These are phyloP conservation scores for Fonsecaea multimorphosa DNA, from an alignment of 2,329 filamentous ascomycete species.

Conservation along the genomic window DNA sequence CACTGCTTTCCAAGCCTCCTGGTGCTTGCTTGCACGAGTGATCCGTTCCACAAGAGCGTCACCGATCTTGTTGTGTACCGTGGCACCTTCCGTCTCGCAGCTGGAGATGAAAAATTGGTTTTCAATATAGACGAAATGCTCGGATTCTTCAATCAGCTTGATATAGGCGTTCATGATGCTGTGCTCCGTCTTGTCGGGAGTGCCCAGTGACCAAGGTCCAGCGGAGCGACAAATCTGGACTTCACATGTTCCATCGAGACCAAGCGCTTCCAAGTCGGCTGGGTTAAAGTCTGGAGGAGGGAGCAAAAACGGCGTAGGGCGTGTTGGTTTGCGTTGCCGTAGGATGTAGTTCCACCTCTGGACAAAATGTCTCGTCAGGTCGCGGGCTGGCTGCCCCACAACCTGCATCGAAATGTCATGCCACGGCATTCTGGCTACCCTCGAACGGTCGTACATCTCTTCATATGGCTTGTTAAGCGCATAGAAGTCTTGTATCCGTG, in stretches of 20 bases:
- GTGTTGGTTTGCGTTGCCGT: conserved; percentile 87
- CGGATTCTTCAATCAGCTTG: conserved; percentile 91
- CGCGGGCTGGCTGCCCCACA: conserved; percentile 91
- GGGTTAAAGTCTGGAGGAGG: conserved; percentile 90
- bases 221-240: conserved; percentile 94
- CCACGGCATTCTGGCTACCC: conserved; percentile 95
- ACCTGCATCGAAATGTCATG: conserved; percentile 98
- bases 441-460: conserved; percentile 95
- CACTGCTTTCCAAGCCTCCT: conserved; percentile 87
- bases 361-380: conserved; percentile 93
- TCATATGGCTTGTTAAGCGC: conserved; percentile 92
- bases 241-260: conserved; percentile 91
- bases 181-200: conserved; percentile 80
- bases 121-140: conserved; percentile 98
- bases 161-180: conserved; percentile 97
- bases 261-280: conserved; percentile 83
- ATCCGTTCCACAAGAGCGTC: conserved; percentile 94
- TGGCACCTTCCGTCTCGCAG: conserved; percentile 83
- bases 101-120: conserved; percentile 99
- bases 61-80: conserved; percentile 90
- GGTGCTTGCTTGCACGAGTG: conserved; percentile 78
- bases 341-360: conserved; percentile 98
- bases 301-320: conserved; percentile 89
- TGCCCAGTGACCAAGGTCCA: conserved; percentile 88
- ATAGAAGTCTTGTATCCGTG: conserved; percentile 93